Evolutionary conservation across 495 filamentous ascomycete species (phyloP).

Genomic region (Cercophora samala): DNA sequence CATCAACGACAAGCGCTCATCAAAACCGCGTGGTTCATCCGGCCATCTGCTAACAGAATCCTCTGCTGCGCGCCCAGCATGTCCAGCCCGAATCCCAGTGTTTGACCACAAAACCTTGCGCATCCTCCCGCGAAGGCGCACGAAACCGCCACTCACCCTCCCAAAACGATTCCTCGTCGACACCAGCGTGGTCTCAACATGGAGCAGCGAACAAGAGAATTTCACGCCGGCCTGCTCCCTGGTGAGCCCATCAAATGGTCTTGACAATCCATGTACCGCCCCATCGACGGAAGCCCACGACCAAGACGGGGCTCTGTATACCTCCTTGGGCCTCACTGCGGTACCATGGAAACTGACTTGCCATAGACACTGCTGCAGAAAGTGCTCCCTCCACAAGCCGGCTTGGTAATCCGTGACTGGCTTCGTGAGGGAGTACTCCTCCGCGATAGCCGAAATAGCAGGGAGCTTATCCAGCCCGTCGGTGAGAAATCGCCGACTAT

Average conservation of each 20-base stretch:
- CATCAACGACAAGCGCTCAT: not conserved
- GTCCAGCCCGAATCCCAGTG: not conserved
- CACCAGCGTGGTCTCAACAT: not conserved
- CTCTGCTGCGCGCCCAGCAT: not conserved
- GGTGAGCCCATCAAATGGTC: not conserved
- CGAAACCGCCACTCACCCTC: not conserved
- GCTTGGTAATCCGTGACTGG: not conserved
- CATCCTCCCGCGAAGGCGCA: not conserved
- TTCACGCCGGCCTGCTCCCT: not conserved
- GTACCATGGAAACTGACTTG: not conserved
- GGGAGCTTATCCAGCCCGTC: not conserved
- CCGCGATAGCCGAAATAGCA: not conserved
- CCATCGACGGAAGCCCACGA: slow-evolving; percentile 1
- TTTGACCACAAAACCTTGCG: not conserved
- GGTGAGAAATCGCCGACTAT: not conserved
- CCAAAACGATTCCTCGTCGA: not conserved
- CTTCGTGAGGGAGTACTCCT: not conserved
- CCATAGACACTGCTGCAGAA: not conserved
- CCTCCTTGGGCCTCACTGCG: not conserved
- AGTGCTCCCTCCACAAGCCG: not conserved
- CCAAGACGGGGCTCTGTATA: not conserved
- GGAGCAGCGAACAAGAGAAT: not conserved
- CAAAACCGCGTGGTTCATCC: not conserved
- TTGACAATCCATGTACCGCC: not conserved
- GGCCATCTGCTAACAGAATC: not conserved